Conservation (phyloP, 2,329 filamentous ascomycete species). For the Eutypa lata region DNA sequence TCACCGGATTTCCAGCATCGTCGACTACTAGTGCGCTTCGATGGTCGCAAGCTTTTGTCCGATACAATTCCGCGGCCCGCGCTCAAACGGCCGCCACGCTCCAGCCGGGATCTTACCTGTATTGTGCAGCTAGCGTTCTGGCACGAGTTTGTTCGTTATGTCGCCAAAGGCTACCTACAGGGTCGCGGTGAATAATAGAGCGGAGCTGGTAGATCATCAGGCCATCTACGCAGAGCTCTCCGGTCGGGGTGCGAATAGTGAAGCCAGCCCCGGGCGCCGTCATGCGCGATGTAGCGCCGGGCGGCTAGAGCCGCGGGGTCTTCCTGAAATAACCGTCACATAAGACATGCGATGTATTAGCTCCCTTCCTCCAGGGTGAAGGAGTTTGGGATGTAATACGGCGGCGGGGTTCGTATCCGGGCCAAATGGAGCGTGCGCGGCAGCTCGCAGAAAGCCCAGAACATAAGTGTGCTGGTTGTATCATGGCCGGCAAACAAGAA, state of each 20-base stretch:
- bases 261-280: slow-evolving; percentile 3
- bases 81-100: slow-evolving; percentile 38
- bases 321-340: slow-evolving; percentile 9
- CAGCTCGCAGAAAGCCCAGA: slow-evolving; percentile 6
- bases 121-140: slow-evolving; percentile 19
- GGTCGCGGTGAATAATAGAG: slow-evolving; percentile 10
- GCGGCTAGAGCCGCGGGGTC: slow-evolving; percentile 4
- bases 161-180: slow-evolving; percentile 9
- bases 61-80: slow-evolving; percentile 2
- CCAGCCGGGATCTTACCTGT: slow-evolving; percentile 15
- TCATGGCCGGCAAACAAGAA: slow-evolving; percentile 8
- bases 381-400: slow-evolving; percentile 1
- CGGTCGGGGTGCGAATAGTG: slow-evolving; percentile 9
- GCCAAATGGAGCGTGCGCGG: slow-evolving; percentile 3
- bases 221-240: slow-evolving; percentile 10
- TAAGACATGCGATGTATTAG: background rate
- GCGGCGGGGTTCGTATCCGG: slow-evolving; percentile 3
- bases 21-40: slow-evolving; percentile 2
- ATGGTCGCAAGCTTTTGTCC: slow-evolving; percentile 6
- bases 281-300: slow-evolving; percentile 3
- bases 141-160: slow-evolving; percentile 15
- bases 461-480: slow-evolving; percentile 5
- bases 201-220: slow-evolving; percentile 5
- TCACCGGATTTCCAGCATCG: slow-evolving; percentile 1
- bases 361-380: background rate